Percentiles rank a stretch among this genome's conserved stretches.
phyloP scores from a whole-genome alignment of 208 protist species.

The Acanthamoeba lenticulata region DNA sequence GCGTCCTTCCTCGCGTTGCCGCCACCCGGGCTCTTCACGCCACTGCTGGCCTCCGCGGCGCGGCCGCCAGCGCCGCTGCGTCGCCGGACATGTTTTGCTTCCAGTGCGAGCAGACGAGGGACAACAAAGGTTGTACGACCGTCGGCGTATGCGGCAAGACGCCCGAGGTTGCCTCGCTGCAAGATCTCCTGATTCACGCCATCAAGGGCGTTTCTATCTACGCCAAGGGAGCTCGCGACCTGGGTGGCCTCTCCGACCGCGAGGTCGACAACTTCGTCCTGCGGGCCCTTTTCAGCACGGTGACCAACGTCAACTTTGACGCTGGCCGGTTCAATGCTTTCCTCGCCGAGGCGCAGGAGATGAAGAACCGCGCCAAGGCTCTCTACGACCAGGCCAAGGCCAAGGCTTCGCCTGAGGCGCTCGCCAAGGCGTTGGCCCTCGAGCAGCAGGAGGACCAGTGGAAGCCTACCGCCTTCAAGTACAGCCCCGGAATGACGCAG shows the following conservation, averaged over 20 bases:
- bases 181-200: constrained; percentile 78
- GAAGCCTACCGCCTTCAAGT: background rate
- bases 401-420: background rate
- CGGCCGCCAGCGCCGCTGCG: background rate
- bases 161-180: constrained; percentile 77
- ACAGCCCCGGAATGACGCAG: background rate
- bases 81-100: constrained; percentile 87
- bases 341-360: constrained; percentile 6
- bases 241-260: background rate
- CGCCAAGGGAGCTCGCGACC: background rate
- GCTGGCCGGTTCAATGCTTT: background rate
- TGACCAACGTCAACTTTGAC: constrained; percentile 87
- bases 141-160: constrained; percentile 87
- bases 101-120: constrained; percentile 89
- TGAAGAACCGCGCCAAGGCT: constrained; percentile 44
- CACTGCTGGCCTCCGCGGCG: background rate
- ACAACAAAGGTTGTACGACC: constrained; percentile 83
- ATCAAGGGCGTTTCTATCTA: constrained; percentile 55
- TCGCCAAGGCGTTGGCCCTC: background rate
- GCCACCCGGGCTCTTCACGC: background rate
- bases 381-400: constrained; percentile 49
- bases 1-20: background rate
- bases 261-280: constrained; percentile 82
- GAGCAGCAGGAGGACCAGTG: constrained; percentile 52
- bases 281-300: constrained; percentile 83